Percentiles rank a stretch among this genome's conserved stretches.
Conservation (phyloP, 2,329 filamentous ascomycete species). For the Harringtonia lauricola region DNA sequence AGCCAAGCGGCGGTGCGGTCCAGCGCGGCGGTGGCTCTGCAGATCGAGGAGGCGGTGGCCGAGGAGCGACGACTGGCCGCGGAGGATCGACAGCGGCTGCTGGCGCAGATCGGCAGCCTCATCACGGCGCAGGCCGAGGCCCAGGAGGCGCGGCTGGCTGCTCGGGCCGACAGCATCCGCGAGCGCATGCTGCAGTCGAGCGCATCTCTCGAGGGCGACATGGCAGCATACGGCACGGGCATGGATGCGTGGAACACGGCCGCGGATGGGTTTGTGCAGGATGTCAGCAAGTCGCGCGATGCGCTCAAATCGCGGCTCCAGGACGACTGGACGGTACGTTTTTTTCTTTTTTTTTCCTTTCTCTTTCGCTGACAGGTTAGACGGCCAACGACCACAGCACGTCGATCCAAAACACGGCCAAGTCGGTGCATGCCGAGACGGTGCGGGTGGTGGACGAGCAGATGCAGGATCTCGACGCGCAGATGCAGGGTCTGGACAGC, state of each 20-base stretch:
- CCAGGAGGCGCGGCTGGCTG: slow-evolving; percentile 61
- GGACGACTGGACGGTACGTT: slow-evolving; percentile 69
- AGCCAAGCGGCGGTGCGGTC: slow-evolving; percentile 57
- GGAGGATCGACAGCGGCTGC: slow-evolving; percentile 60
- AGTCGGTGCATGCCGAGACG: slow-evolving; percentile 82
- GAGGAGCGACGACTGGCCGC: slow-evolving; percentile 67
- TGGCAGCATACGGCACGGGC: slow-evolving; percentile 53
- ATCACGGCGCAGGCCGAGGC: slow-evolving; percentile 62
- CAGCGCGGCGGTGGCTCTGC: slow-evolving; percentile 53
- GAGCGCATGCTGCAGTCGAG: slow-evolving; percentile 55
- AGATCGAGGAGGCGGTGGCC: slow-evolving; percentile 58
- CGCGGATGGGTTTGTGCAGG: slow-evolving; percentile 58
- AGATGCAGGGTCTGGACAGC: slow-evolving; percentile 83
- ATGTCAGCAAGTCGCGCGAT: slow-evolving; percentile 63
- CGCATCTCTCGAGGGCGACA: slow-evolving; percentile 51
- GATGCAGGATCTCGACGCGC: slow-evolving; percentile 72
- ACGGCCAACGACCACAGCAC: slow-evolving; percentile 66
- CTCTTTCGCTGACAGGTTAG: slow-evolving; percentile 27
- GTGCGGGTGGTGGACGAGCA: slow-evolving; percentile 84
- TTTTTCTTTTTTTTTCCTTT: slow-evolving; percentile 16
- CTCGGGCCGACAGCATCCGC: slow-evolving; percentile 51
- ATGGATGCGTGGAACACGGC: slow-evolving; percentile 67
- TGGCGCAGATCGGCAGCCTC: slow-evolving; percentile 67
- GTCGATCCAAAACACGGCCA: slow-evolving; percentile 74
- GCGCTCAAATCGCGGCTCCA: slow-evolving; percentile 71